A percentile compares a stretch with the other conserved stretches of the same genome.
Conservation (phyloP, 495 filamentous ascomycete genomes). For the Pyrenopolyporus hunteri region DNA sequence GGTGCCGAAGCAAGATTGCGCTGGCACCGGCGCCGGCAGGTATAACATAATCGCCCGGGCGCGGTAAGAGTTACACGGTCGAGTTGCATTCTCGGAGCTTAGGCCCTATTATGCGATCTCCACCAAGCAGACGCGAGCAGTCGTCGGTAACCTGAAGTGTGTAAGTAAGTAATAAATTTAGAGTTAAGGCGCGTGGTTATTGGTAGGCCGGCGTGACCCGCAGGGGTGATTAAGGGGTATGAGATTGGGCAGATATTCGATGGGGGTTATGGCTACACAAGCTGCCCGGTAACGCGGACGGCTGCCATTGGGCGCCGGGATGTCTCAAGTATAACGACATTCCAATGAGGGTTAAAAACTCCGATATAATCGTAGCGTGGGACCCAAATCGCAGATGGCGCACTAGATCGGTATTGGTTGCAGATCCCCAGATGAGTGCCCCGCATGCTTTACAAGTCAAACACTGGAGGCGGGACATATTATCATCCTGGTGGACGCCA, state of each 20-base stretch:
- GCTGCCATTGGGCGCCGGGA: slow-evolving; percentile 21
- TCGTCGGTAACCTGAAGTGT: neutral
- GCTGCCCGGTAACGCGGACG: slow-evolving; percentile 24
- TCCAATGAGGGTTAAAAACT: slow-evolving; percentile 32
- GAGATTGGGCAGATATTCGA: slow-evolving; percentile 14
- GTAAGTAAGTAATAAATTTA: slow-evolving; percentile 18
- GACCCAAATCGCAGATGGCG: slow-evolving; percentile 24
- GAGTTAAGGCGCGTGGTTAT: slow-evolving; percentile 30
- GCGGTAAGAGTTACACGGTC: slow-evolving; percentile 23
- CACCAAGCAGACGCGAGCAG: neutral
- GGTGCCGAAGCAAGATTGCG: slow-evolving; percentile 17
- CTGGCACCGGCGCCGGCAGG: slow-evolving; percentile 6
- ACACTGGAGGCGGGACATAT: slow-evolving; percentile 19
- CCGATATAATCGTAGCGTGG: slow-evolving; percentile 28
- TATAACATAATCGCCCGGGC: slow-evolving; percentile 14
- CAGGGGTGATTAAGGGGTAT: slow-evolving; percentile 27
- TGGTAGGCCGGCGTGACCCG: slow-evolving; percentile 29
- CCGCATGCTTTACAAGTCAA: slow-evolving; percentile 21
- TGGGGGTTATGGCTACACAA: slow-evolving; percentile 5
- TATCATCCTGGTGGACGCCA: slow-evolving; percentile 6
- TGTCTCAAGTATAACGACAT: slow-evolving; percentile 23
- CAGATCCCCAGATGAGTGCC: slow-evolving; percentile 37
- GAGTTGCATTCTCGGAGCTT: slow-evolving; percentile 29
- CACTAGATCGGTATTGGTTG: slow-evolving; percentile 34
- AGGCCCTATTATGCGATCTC: slow-evolving; percentile 29